Conservation (phyloP, 2,329 filamentous ascomycete species). For the Tolypocladium paradoxum region DNA sequence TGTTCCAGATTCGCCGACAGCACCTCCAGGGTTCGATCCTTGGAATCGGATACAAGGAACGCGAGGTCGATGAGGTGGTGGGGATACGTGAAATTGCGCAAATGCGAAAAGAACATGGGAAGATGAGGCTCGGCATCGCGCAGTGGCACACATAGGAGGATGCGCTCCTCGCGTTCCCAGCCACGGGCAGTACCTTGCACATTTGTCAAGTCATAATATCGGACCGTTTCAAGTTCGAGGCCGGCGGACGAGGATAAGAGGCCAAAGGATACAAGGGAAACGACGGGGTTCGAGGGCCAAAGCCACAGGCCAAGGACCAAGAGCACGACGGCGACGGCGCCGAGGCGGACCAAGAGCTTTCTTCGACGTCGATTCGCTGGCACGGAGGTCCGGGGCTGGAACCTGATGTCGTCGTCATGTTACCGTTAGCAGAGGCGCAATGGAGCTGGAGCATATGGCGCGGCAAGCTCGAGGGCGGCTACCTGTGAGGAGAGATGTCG, state of each 20-base stretch:
- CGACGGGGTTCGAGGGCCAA: slow-evolving; percentile 54
- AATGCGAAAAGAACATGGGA: slow-evolving; percentile 96
- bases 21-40: slow-evolving; percentile 74
- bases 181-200: slow-evolving; percentile 85
- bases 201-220: slow-evolving; percentile 91
- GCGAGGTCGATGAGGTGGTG: slow-evolving; percentile 94
- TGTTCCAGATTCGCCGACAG: slow-evolving; percentile 65
- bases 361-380: slow-evolving; percentile 60
- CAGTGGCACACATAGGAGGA: slow-evolving; percentile 86
- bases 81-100: slow-evolving; percentile 93
- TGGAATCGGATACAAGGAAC: slow-evolving; percentile 94
- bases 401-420: slow-evolving; percentile 26
- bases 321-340: slow-evolving; percentile 44
- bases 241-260: slow-evolving; percentile 57
- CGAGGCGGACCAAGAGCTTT: slow-evolving; percentile 60
- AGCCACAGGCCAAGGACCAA: slow-evolving; percentile 64
- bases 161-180: slow-evolving; percentile 93
- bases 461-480: slow-evolving; percentile 19
- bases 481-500: slow-evolving; percentile 85
- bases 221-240: slow-evolving; percentile 82
- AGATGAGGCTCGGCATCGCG: slow-evolving; percentile 88
- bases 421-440: background rate
- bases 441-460: background rate
- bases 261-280: slow-evolving; percentile 56
- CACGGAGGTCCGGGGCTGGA: slow-evolving; percentile 71